Evolutionary conservation across 192 early-diverging fungal genomes (phyloP).

Genomic region (Coemansia sp.): DNA sequence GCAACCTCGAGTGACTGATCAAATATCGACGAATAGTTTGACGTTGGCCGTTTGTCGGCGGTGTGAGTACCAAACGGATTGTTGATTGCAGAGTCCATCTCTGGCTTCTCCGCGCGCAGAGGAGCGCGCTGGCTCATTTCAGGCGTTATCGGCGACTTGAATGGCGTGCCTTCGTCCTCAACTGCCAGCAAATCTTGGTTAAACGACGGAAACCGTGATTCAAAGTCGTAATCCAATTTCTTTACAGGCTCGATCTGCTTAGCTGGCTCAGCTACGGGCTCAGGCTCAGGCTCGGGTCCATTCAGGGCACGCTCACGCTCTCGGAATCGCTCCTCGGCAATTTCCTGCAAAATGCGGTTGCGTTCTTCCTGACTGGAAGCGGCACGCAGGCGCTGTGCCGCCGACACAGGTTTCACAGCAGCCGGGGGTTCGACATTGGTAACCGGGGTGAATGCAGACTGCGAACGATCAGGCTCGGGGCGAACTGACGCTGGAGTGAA

Average conservation of each 20-base stretch:
- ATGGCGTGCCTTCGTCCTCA: neutral
- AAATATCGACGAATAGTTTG: constrained; percentile 17
- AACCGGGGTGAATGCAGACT: constrained; percentile 24
- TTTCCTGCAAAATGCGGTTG: constrained; percentile 42
- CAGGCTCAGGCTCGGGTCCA: constrained; percentile 19
- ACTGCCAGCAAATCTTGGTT: neutral
- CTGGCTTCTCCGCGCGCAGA: neutral
- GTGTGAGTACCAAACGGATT: constrained; percentile 28
- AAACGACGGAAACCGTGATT: neutral
- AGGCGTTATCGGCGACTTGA: constrained; percentile 1
- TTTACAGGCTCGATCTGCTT: constrained; percentile 8
- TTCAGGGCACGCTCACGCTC: constrained; percentile 46
- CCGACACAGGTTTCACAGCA: neutral
- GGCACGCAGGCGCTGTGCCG: constrained; percentile 37
- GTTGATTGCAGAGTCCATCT: constrained; percentile 9
- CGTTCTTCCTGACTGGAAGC: constrained; percentile 42
- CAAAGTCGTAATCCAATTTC: neutral
- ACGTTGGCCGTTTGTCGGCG: neutral
- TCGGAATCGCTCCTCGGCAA: constrained; percentile 50
- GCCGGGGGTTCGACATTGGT: neutral
- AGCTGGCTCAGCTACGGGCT: constrained; percentile 4
- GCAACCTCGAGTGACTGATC: constrained; percentile 24
- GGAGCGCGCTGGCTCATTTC: constrained; percentile 24
- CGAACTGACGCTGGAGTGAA: constrained; percentile 13
- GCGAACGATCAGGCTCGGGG: neutral